These are phyloP conservation scores for Metschnikowia cubensis DNA, from an alignment of 805 yeast species.

Conservation along the genomic window DNA sequence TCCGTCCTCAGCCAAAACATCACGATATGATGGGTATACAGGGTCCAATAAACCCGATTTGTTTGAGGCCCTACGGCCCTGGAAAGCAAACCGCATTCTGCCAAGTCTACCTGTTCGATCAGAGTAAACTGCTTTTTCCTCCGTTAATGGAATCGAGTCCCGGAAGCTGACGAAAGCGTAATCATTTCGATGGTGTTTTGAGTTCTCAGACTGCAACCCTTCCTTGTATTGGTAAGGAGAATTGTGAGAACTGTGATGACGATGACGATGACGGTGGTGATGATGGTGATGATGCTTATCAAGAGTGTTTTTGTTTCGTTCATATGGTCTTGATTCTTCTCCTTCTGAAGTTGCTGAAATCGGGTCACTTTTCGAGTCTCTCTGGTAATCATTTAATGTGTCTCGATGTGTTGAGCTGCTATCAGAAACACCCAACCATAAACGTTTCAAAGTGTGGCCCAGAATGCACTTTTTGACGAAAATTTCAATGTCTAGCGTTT, in stretches of 20 bases:
- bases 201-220: background rate
- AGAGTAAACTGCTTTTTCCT: constrained; percentile 14
- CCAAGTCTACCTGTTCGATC: constrained; percentile 33
- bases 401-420: background rate
- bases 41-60: background rate
- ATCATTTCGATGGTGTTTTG: background rate
- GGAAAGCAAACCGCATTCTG: constrained; percentile 33
- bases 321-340: background rate
- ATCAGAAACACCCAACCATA: constrained; percentile 27
- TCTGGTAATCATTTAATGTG: background rate
- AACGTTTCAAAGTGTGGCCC: constrained; percentile 31
- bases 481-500: constrained; percentile 36
- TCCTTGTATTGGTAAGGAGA: constrained; percentile 2
- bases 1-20: background rate
- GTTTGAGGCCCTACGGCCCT: constrained; percentile 14
- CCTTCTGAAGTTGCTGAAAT: background rate
- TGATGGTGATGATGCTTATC: constrained; percentile 9
- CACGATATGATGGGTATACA: background rate
- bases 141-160: constrained; percentile 24
- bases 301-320: background rate
- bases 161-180: constrained; percentile 34
- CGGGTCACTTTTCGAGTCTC: background rate
- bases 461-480: constrained; percentile 28
- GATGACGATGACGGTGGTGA: constrained; percentile 2
- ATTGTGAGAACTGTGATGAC: constrained; percentile 6